Evolutionary conservation across 1,139 yeast genomes (phyloP).

Genomic region (Yamadazyma trypodendri): DNA sequence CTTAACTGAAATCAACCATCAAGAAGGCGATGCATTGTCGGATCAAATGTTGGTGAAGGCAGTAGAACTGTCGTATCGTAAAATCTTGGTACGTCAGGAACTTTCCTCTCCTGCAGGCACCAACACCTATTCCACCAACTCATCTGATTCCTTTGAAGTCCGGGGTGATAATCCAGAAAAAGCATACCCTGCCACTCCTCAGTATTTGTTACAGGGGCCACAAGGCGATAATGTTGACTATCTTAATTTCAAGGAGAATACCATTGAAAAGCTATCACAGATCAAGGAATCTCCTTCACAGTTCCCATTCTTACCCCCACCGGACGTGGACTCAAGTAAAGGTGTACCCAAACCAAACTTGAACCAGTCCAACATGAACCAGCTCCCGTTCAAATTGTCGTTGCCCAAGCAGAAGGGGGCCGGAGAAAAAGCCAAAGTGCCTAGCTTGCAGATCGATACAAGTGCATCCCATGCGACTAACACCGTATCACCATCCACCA

Average conservation of each 20-base stretch:
- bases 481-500: slow-evolving; percentile 2
- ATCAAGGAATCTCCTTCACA: slow-evolving; percentile 12
- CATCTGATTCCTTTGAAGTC: slow-evolving; percentile 49
- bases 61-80: slow-evolving; percentile 22
- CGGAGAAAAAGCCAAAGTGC: slow-evolving; percentile 18
- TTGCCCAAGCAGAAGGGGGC: slow-evolving; percentile 19
- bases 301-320: slow-evolving; percentile 11
- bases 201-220: slow-evolving; percentile 46
- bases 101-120: slow-evolving; percentile 32
- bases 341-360: slow-evolving; percentile 1
- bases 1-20: slow-evolving; percentile 68
- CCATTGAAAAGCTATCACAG: slow-evolving; percentile 16
- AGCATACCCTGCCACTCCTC: slow-evolving; percentile 59
- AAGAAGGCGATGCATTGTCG: slow-evolving; percentile 61
- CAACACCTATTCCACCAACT: slow-evolving; percentile 39
- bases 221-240: slow-evolving; percentile 50
- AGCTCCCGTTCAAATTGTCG: slow-evolving; percentile 23
- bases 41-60: slow-evolving; percentile 39
- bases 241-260: slow-evolving; percentile 59
- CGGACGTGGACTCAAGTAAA: slow-evolving; percentile 1
- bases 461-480: slow-evolving; percentile 7
- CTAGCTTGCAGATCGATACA: slow-evolving; percentile 32
- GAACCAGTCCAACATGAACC: slow-evolving; percentile 1
- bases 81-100: slow-evolving; percentile 46
- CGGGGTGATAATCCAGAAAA: slow-evolving; percentile 42